A percentile compares a stretch with the other conserved stretches of the same genome.
Evolutionary conservation across 192 early-diverging fungal genomes (phyloP).

Genomic region (Umbelopsis sp.): DNA sequence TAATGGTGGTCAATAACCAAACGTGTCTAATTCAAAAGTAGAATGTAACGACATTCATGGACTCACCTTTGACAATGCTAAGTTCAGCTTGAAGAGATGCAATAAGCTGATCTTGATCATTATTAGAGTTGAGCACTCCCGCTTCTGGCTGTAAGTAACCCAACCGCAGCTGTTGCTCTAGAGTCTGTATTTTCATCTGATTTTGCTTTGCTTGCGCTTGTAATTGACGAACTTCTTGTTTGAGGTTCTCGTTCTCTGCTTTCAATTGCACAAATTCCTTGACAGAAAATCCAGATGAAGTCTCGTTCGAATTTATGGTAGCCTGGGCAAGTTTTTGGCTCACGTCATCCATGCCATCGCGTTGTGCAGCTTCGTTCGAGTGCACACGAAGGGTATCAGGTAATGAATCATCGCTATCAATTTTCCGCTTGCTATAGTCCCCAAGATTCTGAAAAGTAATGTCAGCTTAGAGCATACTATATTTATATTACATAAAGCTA

Average conservation of each 20-base stretch:
- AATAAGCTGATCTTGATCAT: not conserved
- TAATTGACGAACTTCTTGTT: not conserved
- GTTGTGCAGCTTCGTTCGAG: not conserved
- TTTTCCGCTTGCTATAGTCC: not conserved
- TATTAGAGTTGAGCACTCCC: not conserved
- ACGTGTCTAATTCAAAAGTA: not conserved
- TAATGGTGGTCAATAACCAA: not conserved
- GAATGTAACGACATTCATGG: not conserved
- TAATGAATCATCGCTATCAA: not conserved
- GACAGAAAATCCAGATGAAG: not conserved
- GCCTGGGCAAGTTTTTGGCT: not conserved
- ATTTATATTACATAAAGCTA: not conserved
- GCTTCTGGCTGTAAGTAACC: not conserved
- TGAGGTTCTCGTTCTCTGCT: not conserved
- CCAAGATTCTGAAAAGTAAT: not conserved
- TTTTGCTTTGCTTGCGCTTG: not conserved
- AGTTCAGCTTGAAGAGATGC: not conserved
- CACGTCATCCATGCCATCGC: not conserved
- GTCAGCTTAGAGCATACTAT: not conserved
- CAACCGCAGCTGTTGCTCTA: not conserved
- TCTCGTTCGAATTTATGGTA: not conserved
- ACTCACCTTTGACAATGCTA: not conserved
- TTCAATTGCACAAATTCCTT: not conserved
- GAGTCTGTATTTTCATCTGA: not conserved
- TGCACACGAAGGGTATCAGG: not conserved